Base-by-base conservation (phyloP, 2,329 filamentous ascomycete genomes). In the Tolypocladium sp. region DNA sequence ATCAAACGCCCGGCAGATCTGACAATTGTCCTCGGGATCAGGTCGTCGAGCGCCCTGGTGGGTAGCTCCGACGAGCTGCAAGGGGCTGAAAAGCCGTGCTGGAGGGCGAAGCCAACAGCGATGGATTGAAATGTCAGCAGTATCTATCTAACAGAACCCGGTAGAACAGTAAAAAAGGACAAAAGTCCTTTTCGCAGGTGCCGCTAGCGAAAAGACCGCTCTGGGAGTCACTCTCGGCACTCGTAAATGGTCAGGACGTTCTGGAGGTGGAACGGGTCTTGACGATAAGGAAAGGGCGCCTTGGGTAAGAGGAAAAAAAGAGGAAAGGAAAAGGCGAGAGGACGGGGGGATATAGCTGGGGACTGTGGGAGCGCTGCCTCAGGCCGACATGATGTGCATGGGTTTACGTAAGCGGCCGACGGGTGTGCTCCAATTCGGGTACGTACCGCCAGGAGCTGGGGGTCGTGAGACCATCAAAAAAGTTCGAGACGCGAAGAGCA, bases 191-290 rank as follows among this genome's bases (percentile, higher is more conserved):
- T 71, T 65, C 66, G 84, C 90, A 92, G 91, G 90, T 88, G 88
- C 90, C 85, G 92, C 90, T 97, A 97, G 92, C 92, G 92, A 92
- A 96, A 90, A 90, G 89, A 88, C 89, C 90, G 89, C 87, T 77
- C 63, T 72, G 73, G 67, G 58, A 70, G 77, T 89, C 79, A 73
- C 73, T 96, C 90, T 96, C 74, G 90, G 90, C 92, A 94, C 86
- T 79, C 76, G 76, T 85, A 76, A 94, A 96, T 96, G 92, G 86
- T 92, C 91, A 91, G 83, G 83, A 88, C 86, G 83, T 86, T 83
- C 82, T 89, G 82, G 85, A 79, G 76, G 74, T 76, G 72, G 78
- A 80, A 80, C 80, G 80, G 83, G 80, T 87, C 84, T 86, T 92
- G 91, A 92, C 84, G 92, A 96, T 97, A 97, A 96, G 92, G 91